Base-by-base conservation (phyloP, 1,284 basidiomycete species). In the Peniophora sp. region DNA sequence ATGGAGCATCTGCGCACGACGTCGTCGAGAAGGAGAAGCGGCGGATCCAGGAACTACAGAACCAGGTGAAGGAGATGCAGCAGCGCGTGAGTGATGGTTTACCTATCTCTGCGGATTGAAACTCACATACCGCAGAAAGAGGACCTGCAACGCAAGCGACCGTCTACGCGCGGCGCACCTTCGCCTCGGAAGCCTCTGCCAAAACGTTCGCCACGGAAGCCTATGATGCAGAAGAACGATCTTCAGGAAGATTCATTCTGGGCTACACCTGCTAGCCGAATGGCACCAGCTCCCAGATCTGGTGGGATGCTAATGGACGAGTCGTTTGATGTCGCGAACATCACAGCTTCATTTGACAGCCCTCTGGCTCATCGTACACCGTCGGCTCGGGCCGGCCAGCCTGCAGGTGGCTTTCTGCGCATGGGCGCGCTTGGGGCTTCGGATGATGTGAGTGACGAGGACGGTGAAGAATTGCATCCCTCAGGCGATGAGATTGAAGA, bases 241-340 rank as follows among this genome's bases (percentile, higher is more conserved):
- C 55, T 56, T 5, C 68, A 67, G 25, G 81, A 83, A 59, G 75
- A 79, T 17, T 69, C 70, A 36, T 81, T 83, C 61, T 83, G 81
- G 80, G 75, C 69, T 36, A 79, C 82, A 0, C 78, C 82, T 2
- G 75, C 38, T 32, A 32, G 27, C 38, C 5, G 16, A n/a, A 6
- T 71, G 14, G 69, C 74, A 2, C 68, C 77, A 2, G 74, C 72
- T 11, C 77, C 79, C 38, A 78, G 75, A 0, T 74, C 73, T 1
- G 78, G 82, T 45, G 79, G 79, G 51, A 69, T 82, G 9, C 66
- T 85, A 19, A 63, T 77, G 56, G 75, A 85, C 54, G 84, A 87
- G 57, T 68, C 78, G n/a, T 71, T 79, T 1, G 78, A 85, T 58
- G 65, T 84, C 1, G 70, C 64, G 1, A 72, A 83, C 54, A 58